A percentile compares a stretch with the other conserved stretches of the same genome.
These are phyloP conservation scores for Mitragyna speciosa DNA, from an alignment of 257 asterid species.

Conservation along the genomic window DNA sequence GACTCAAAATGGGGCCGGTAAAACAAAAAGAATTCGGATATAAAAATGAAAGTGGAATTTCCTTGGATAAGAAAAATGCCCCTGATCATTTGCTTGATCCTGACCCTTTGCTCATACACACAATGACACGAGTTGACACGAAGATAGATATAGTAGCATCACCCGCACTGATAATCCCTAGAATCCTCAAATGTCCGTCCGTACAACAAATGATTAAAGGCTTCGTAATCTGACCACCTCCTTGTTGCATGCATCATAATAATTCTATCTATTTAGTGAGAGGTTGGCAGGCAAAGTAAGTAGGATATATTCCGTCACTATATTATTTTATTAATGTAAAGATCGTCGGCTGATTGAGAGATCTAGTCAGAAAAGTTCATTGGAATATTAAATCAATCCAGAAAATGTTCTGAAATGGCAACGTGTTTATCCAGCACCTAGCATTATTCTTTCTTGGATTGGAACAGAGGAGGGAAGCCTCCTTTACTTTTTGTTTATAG, in stretches of 20 bases:
- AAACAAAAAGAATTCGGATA: neutral
- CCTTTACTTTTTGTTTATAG: neutral
- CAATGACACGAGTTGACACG: constrained; percentile 46
- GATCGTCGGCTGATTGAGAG: neutral
- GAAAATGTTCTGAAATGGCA: neutral
- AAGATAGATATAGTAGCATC: neutral
- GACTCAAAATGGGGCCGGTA: constrained; percentile 20
- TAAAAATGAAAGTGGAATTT: constrained; percentile 29
- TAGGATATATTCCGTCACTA: constrained; percentile 37
- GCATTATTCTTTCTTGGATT: neutral
- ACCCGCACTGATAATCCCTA: constrained; percentile 5
- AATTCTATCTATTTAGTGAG: neutral
- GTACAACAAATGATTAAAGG: constrained; percentile 5
- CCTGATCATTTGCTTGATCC: constrained; percentile 39
- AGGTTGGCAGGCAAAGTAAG: constrained; percentile 21
- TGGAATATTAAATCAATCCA: neutral
- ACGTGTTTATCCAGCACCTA: neutral
- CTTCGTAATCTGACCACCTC: neutral
- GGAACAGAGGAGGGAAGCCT: neutral
- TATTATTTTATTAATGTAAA: constrained; percentile 1
- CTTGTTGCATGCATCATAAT: neutral
- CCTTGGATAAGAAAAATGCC: constrained; percentile 35
- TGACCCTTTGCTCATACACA: constrained; percentile 33
- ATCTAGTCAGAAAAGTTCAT: constrained; percentile 1
- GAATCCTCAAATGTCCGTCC: constrained; percentile 19